Conservation (phyloP, 257 asterid species). For the Dorcoceras hygrometricum region DNA sequence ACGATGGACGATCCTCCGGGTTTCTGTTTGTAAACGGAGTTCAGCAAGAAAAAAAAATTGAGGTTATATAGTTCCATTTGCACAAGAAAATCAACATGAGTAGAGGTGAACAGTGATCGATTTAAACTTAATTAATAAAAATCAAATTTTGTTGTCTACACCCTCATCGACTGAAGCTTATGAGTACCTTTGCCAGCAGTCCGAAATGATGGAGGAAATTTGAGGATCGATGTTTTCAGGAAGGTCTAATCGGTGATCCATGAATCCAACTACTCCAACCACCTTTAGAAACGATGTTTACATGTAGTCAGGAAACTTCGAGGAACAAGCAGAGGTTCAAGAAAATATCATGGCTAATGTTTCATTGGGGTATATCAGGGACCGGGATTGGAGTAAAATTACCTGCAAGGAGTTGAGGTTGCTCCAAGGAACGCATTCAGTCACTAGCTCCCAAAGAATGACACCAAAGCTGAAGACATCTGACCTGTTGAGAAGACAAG, state of each 20-base stretch:
- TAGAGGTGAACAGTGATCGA: not conserved
- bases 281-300: constrained; percentile 38
- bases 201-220: constrained; percentile 52
- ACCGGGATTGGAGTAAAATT: not conserved
- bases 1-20: constrained; percentile 69
- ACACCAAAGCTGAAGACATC: constrained; percentile 76
- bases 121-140: not conserved
- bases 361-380: not conserved
- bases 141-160: not conserved
- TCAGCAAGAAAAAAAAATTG: constrained; percentile 5
- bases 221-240: constrained; percentile 52
- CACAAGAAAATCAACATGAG: not conserved
- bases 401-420: constrained; percentile 64
- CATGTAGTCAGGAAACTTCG: not conserved
- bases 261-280: constrained; percentile 73
- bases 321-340: not conserved
- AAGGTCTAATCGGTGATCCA: constrained; percentile 59
- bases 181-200: constrained; percentile 70
- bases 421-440: constrained; percentile 63
- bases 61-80: not conserved
- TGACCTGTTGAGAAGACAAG: constrained; percentile 40
- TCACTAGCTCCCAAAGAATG: constrained; percentile 72
- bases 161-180: not conserved
- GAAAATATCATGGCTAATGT: not conserved
- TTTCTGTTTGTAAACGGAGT: constrained; percentile 31